These are phyloP conservation scores for Penicillium brasilianum DNA, from an alignment of 2,329 filamentous ascomycete genomes.

Conservation along the genomic window DNA sequence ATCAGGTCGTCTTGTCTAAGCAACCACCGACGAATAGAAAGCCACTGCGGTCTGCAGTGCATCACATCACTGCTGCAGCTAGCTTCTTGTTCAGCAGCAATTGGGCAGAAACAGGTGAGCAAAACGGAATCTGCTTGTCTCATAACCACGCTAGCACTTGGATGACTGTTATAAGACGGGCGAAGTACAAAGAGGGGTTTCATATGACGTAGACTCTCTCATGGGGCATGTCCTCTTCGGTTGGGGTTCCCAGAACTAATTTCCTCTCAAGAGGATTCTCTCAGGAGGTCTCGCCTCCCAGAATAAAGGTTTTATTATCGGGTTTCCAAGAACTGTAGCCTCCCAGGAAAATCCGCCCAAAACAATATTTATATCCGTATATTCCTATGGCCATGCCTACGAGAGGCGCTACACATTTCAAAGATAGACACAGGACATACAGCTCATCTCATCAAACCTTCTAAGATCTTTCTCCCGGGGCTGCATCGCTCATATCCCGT, in stretches of 20 bases:
- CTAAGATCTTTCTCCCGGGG: neutral
- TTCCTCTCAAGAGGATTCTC: slow-evolving; percentile 5
- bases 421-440: neutral
- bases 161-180: neutral
- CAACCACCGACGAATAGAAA: neutral
- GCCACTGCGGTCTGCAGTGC: neutral
- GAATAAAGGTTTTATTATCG: neutral
- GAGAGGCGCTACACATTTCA: neutral
- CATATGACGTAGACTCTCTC: too few relatives aligned
- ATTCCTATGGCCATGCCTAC: neutral
- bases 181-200: neutral
- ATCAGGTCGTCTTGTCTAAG: neutral
- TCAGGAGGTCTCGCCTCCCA: neutral
- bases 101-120: too few relatives aligned
- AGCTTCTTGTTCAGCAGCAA: too few relatives aligned
- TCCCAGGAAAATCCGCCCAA: neutral
- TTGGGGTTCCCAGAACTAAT: neutral
- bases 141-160: slow-evolving; percentile 2
- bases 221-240: neutral
- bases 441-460: neutral
- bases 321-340: neutral
- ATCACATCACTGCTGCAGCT: too few relatives aligned
- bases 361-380: neutral
- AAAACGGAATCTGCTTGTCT: too few relatives aligned
- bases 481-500: neutral